These are phyloP conservation scores for Excoecaria agallocha DNA, from an alignment of 345 rosid genomes.

Conservation along the genomic window DNA sequence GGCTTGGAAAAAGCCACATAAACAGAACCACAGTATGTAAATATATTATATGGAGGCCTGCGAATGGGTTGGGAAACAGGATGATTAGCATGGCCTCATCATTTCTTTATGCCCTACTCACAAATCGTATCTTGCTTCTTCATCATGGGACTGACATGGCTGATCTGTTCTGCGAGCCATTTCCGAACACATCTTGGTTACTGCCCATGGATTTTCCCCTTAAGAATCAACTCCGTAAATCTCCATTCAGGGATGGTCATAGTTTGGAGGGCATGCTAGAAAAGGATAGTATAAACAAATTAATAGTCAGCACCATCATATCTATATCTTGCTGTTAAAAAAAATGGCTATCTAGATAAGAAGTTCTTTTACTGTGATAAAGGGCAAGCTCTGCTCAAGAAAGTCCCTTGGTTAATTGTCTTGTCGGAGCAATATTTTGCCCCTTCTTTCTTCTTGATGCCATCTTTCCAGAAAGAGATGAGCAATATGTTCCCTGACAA, in stretches of 20 bases:
- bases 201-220: conserved; percentile 19
- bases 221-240: background rate
- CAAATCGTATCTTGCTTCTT: conserved; percentile 21
- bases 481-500: conserved; percentile 25
- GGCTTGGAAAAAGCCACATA: conserved; percentile 1
- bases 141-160: conserved; percentile 18
- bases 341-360: background rate
- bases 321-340: conserved; percentile 6
- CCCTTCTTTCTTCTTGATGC: conserved; percentile 25
- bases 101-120: conserved; percentile 28
- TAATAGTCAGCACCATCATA: conserved; percentile 5
- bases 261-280: conserved; percentile 13
- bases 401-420: conserved; percentile 24
- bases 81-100: conserved; percentile 22
- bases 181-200: conserved; percentile 21
- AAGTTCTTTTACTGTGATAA: conserved; percentile 16
- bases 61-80: conserved; percentile 30
- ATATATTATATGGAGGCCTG: conserved; percentile 23
- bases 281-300: background rate
- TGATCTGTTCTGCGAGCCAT: conserved; percentile 29
- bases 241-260: background rate
- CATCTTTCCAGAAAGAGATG: conserved; percentile 13
- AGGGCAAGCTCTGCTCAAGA: conserved; percentile 12
- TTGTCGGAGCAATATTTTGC: conserved; percentile 27
- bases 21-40: conserved; percentile 6